Base-by-base conservation (phyloP, 2,329 filamentous ascomycete species). In the Xylariaceae sp. region DNA sequence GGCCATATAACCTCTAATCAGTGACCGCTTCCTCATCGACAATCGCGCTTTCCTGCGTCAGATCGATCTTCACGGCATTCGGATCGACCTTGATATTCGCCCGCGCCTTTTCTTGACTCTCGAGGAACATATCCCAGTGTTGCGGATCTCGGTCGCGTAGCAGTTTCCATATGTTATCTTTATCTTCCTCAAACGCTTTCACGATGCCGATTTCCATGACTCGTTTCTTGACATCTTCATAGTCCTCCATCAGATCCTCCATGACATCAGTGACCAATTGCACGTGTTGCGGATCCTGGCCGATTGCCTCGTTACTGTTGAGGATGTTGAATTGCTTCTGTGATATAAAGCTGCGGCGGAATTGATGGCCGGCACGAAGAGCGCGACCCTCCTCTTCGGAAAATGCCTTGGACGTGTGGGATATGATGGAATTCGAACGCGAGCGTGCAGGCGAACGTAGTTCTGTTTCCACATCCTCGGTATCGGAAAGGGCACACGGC, bases 81-180 rank as follows among this genome's bases (percentile, higher is more conserved):
- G 63, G 55, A 5, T 60, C 61, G 41, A 71, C 61, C 50, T 70
- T 72, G 26, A 79, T 74, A 61, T 84, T 84, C 8, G 76, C 78
- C 54, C 76, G 72, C 4, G 80, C 79, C 70, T 83, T 83, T 64
- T 80, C 73, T 70, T 85, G 83, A 39, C 78, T 74, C 69, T 86
- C 81, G 29, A 80, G 76, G 65, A 91, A 82, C 6, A 72, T 71
- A 48, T 80, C 78, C 79, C 88, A 82, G 67, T 87, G 78, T 58
- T 84, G 80, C 0, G 84, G 83, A 60, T 90, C 88, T 31, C 79
- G 77, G 4, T 80, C 81, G 19, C 81, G 75, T 60, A 85, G 65
- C 48, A 70, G 65, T 56, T 73, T 71, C 41, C 78, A 67, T 26
- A 84, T 73, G 50, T 78, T 66, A 12, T 79, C 76, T 54, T 72